Evolutionary conservation across 306 rosid species (phyloP), one percentile per base, ranked within the genome.

Genomic region (Glycyrrhiza uralensis): DNA sequence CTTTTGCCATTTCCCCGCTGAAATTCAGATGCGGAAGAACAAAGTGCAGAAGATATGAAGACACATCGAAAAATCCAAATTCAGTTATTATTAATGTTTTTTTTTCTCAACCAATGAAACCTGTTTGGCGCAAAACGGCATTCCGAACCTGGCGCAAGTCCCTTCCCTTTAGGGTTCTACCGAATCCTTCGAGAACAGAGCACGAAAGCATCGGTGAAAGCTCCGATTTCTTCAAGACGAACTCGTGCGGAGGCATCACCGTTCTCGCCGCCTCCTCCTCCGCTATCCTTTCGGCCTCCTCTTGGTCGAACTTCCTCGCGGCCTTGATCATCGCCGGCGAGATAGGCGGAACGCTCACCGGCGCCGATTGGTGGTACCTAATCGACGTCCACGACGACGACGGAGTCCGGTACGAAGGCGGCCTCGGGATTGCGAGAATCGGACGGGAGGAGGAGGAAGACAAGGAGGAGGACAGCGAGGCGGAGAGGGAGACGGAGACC

Each of bases 141-240:
- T 85, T 85, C 65, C 97, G 84, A 68, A 92, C 96, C 76, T 67
- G 86, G 15, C 96, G 88, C 77, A 89, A 30, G 45, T 83, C 87
- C 41, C 87, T 79, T 11, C 87, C 87, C 58, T 92, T 90, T 69
- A 90, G 79, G 13, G 96, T 90, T 74, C 98, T 82, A 17, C 98
- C 96, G 0, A 70, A 91, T 1, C 98, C 98, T 81, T 90, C 98
- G 0, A 92, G 92, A 49, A 90, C 89, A 8, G 98, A 92, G 66
- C 38, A 86, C 15, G 98, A 80, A 12, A 87, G 74, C 85, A 65
- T 36, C 11, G 94, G 86, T 41, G 89, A 72, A n/a, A 66, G 85
- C 18, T 85, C 74, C 41, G 64, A 61, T 17, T 83, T 86, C 32
- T 85, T 82, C 0, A 87, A 88, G 7, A 90, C 90, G 26, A 80